Conservation (phyloP, 78 protist genomes). For the Protostelium mycophagum region DNA sequence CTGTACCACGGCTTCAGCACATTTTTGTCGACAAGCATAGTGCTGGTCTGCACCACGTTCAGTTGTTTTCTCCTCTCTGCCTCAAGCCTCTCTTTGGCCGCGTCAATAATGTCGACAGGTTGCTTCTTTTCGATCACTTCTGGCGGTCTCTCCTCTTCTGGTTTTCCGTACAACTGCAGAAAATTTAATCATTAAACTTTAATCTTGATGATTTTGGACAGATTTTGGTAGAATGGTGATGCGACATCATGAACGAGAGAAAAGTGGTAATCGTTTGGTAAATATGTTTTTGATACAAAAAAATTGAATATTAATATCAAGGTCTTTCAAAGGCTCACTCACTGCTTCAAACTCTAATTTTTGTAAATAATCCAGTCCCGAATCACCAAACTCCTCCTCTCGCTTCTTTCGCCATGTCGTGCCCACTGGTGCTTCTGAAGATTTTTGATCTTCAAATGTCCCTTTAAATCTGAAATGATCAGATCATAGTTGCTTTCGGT, state of each 20-base stretch:
- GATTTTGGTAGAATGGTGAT: no score
- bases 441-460: background rate
- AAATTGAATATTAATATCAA: no score
- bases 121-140: background rate
- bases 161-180: background rate
- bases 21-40: background rate
- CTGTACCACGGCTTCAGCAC: background rate
- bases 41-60: background rate
- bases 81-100: background rate
- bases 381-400: background rate
- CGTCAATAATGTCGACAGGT: background rate
- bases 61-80: background rate
- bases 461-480: no score
- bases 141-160: background rate
- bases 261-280: no score
- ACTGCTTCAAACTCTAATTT: background rate
- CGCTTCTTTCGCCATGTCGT: background rate
- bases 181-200: no score
- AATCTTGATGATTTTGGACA: no score
- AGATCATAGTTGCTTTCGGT: background rate
- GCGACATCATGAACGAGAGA: no score
- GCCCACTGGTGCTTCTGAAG: background rate
- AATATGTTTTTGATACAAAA: no score
- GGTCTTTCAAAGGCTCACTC: background rate
- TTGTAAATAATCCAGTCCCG: background rate